phyloP scores from a whole-genome alignment of 208 protist genomes.

The Vickermania ingenoplastis region DNA sequence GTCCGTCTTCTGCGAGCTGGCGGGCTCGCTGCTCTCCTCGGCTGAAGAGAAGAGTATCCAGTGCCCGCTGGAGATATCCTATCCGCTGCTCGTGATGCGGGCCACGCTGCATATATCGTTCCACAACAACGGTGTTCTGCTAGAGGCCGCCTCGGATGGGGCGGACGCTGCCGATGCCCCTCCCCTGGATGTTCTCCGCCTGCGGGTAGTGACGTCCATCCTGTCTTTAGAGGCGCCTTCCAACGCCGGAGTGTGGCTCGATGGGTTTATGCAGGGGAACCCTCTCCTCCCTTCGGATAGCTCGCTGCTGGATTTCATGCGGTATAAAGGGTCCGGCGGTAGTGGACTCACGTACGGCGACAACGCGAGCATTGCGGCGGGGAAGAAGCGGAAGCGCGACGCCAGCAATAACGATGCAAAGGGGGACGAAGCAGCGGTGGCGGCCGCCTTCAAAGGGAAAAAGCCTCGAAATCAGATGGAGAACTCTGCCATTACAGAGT shows the following conservation, averaged over 20 bases:
- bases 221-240: constrained; percentile 17
- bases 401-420: no score
- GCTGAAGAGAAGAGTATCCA: constrained; percentile 29
- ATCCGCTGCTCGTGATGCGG: constrained; percentile 55
- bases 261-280: constrained; percentile 41
- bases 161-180: constrained; percentile 24
- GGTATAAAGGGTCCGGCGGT: no score
- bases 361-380: no score
- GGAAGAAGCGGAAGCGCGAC: no score
- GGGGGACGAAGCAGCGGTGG: no score
- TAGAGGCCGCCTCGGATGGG: constrained; percentile 43
- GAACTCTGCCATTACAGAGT: constrained; percentile 47
- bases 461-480: constrained; percentile 42
- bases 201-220: constrained; percentile 52
- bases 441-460: no score
- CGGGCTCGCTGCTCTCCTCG: constrained; percentile 20
- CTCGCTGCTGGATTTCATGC: constrained; percentile 39
- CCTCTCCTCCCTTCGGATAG: constrained; percentile 25
- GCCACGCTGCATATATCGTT: constrained; percentile 68
- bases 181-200: constrained; percentile 43
- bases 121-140: constrained; percentile 71
- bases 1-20: constrained; percentile 39
- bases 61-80: constrained; percentile 71
- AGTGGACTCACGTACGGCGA: no score
- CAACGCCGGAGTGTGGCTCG: constrained; percentile 58